Percentiles rank a stretch among this genome's conserved stretches.
These are phyloP conservation scores for Backusella psychrophila DNA, from an alignment of 192 early-diverging fungal species.

Conservation along the genomic window DNA sequence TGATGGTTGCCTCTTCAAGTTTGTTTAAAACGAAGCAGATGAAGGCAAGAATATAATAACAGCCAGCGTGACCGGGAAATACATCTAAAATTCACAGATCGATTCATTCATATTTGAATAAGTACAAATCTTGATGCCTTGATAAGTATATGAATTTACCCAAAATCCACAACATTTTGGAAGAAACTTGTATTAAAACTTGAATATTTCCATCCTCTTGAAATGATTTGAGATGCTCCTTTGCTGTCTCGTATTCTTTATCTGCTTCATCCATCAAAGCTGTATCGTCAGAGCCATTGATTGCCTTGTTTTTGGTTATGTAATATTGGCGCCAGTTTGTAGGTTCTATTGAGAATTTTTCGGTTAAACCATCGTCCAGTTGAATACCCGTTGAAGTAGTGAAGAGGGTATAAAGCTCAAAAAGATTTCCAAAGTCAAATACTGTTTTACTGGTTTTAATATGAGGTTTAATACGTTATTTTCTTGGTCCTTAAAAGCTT, in stretches of 20 bases:
- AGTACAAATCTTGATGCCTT: neutral
- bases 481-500: neutral
- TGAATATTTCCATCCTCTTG: conserved; percentile 40
- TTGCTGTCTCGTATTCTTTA: conserved; percentile 40
- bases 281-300: conserved; percentile 33
- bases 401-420: conserved; percentile 46
- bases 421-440: conserved; percentile 53
- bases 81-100: conserved; percentile 30
- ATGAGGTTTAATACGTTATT: neutral
- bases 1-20: conserved; percentile 47
- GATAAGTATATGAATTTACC: conserved; percentile 26
- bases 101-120: neutral
- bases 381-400: conserved; percentile 44
- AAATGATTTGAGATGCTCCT: conserved; percentile 41
- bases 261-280: conserved; percentile 41
- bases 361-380: conserved; percentile 28
- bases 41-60: conserved; percentile 53
- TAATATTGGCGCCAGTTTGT: conserved; percentile 47
- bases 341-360: conserved; percentile 36
- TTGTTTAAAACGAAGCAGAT: conserved; percentile 51
- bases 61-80: conserved; percentile 52
- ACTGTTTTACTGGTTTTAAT: conserved; percentile 39
- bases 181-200: conserved; percentile 42
- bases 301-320: conserved; percentile 31
- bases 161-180: conserved; percentile 46